Conservation (phyloP, 78 protist genomes). For the Pigoraptor vietnamica region DNA sequence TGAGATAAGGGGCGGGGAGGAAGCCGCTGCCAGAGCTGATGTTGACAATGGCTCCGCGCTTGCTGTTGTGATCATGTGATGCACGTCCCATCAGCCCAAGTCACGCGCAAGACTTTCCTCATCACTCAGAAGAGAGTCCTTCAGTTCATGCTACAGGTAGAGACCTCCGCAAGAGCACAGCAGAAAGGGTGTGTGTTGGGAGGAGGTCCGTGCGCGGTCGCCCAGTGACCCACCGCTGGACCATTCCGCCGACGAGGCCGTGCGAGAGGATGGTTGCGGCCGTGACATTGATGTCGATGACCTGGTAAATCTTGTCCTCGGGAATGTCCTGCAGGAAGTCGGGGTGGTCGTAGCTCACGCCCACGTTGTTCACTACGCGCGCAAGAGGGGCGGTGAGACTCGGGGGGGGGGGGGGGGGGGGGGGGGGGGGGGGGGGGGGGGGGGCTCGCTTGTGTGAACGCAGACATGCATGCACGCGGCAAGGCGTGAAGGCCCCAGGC, state of each 20-base stretch:
- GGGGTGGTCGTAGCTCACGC: conserved; percentile 58
- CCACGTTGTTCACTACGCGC: conserved; percentile 57
- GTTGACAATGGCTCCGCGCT: conserved; percentile 61
- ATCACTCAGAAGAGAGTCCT: too few species aligned
- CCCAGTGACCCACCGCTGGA: background rate
- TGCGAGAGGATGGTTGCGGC: conserved; percentile 26
- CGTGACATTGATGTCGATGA: conserved; percentile 39
- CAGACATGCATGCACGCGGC: background rate
- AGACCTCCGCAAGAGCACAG: too few species aligned
- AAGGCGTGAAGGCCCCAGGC: too few species aligned
- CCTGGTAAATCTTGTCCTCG: background rate
- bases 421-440: background rate
- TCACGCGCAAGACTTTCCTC: too few species aligned
- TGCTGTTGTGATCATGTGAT: background rate
- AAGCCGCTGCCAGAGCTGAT: conserved; percentile 35
- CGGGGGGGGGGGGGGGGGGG: background rate
- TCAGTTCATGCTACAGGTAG: too few species aligned
- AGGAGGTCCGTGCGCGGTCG: too few species aligned
- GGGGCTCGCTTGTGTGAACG: too few species aligned
- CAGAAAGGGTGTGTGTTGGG: too few species aligned
- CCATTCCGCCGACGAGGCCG: background rate
- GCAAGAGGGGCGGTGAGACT: background rate
- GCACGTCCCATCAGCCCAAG: too few species aligned
- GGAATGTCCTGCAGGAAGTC: conserved; percentile 34
- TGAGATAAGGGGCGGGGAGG: conserved; percentile 25